phyloP scores from a whole-genome alignment of 768 basidiomycete genomes.

The Boletus sp. region DNA sequence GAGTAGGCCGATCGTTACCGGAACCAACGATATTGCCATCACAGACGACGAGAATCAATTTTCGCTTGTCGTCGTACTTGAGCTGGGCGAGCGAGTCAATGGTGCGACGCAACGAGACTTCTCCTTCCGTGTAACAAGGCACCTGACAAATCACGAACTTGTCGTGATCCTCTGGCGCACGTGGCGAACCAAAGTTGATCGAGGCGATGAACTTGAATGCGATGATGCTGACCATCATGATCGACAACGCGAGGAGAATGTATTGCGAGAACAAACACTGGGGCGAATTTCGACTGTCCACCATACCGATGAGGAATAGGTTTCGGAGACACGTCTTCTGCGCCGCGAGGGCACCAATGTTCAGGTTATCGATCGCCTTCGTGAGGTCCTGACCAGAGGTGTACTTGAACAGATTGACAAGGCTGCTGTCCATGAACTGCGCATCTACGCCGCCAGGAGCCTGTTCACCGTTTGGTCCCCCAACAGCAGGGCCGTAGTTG shows the following conservation, averaged over 20 bases:
- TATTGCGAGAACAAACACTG: slow-evolving; percentile 92
- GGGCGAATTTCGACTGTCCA: slow-evolving; percentile 88
- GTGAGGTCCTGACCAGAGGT: slow-evolving; percentile 80
- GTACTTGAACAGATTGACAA: slow-evolving; percentile 75
- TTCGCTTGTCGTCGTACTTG: slow-evolving; percentile 98
- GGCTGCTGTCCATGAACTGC: slow-evolving; percentile 68
- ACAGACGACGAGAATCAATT: slow-evolving; percentile 88
- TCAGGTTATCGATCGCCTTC: slow-evolving; percentile 61
- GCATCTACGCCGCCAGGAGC: slow-evolving; percentile 42
- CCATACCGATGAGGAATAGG: slow-evolving; percentile 86
- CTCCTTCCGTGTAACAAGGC: slow-evolving; percentile 98
- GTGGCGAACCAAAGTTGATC: slow-evolving; percentile 73
- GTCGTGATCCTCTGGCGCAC: slow-evolving; percentile 92
- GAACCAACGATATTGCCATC: slow-evolving; percentile 98
- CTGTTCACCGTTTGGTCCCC: slow-evolving; percentile 47
- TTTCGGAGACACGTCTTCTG: slow-evolving; percentile 92
- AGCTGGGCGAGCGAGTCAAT: slow-evolving; percentile 93
- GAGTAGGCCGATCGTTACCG: slow-evolving; percentile 95
- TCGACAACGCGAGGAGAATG: slow-evolving; percentile 83
- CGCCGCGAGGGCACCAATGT: slow-evolving; percentile 59
- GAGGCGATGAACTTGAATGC: slow-evolving; percentile 96
- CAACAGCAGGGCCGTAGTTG: slow-evolving; percentile 58
- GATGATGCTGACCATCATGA: slow-evolving; percentile 92
- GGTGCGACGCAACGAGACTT: slow-evolving; percentile 76
- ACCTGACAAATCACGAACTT: slow-evolving; percentile 98